phyloP scores from a whole-genome alignment of 1,284 basidiomycete species.

The Mycena citricolor region DNA sequence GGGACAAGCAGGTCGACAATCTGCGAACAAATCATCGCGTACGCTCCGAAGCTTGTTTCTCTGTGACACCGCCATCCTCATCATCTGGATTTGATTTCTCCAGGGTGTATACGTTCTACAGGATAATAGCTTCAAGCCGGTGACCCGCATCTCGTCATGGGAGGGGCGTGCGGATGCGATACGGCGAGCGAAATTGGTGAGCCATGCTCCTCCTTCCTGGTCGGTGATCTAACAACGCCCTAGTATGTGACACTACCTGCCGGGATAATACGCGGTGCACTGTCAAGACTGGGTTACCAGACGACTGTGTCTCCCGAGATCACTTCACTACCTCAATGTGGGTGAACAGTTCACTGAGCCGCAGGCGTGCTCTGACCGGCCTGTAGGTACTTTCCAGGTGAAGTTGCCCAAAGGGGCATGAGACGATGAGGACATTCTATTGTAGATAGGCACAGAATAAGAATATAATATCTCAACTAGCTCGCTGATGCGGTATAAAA shows the following conservation, averaged over 20 bases:
- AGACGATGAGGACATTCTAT: too few relatives aligned
- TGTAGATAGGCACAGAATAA: too few relatives aligned
- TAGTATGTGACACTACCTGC: constrained; percentile 80
- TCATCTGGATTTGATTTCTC: too few relatives aligned
- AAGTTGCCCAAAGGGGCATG: constrained; percentile 64
- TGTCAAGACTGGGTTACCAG: constrained; percentile 74
- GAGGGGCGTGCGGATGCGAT: constrained; percentile 73
- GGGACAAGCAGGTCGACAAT: constrained; percentile 96
- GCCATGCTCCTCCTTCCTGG: constrained; percentile 32
- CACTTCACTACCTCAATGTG: constrained; percentile 82
- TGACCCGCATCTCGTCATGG: constrained; percentile 76
- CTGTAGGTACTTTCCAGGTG: constrained; percentile 75
- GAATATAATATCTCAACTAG: too few relatives aligned
- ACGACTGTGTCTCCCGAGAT: constrained; percentile 77
- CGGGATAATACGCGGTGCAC: constrained; percentile 81
- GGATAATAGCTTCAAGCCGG: constrained; percentile 87
- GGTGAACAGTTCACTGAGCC: constrained; percentile 26
- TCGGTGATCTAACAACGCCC: too few relatives aligned
- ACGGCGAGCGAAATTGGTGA: constrained; percentile 68
- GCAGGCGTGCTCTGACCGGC: not conserved
- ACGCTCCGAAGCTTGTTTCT: too few relatives aligned
- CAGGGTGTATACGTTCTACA: constrained; percentile 94
- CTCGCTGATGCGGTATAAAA: too few relatives aligned
- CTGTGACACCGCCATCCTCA: too few relatives aligned
- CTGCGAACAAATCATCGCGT: constrained; percentile 92